Conservation (phyloP, 495 filamentous ascomycete species). For the Trichocladium antarcticum region DNA sequence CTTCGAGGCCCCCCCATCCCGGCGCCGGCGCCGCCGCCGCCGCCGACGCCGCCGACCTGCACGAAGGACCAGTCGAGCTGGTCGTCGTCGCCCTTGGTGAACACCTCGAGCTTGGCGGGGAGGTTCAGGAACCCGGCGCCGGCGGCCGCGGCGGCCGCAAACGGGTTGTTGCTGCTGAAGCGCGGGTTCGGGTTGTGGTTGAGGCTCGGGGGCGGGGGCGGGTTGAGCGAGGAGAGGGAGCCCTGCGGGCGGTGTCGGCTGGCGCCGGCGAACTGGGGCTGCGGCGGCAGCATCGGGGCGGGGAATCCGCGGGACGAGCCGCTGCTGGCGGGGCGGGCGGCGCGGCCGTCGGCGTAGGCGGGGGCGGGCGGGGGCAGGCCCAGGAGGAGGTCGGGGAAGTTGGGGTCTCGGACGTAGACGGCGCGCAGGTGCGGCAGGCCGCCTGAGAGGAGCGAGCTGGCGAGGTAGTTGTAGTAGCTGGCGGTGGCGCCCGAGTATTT, state of each 20-base stretch:
- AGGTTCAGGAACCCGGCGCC: slow-evolving; percentile 28
- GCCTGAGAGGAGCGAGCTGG: slow-evolving; percentile 63
- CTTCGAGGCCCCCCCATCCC: background rate
- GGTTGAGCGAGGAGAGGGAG: slow-evolving; percentile 12
- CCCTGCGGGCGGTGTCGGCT: slow-evolving; percentile 10
- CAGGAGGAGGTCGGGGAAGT: slow-evolving; percentile 61
- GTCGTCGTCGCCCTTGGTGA: slow-evolving; percentile 71
- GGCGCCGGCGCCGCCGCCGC: background rate
- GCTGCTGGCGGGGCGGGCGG: slow-evolving; percentile 31
- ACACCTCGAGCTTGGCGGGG: slow-evolving; percentile 62
- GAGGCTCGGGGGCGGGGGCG: background rate
- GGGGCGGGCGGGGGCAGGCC: slow-evolving; percentile 53
- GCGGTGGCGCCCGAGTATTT: slow-evolving; percentile 49
- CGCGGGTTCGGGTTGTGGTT: slow-evolving; percentile 17
- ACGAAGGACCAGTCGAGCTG: slow-evolving; percentile 73
- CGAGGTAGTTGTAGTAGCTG: slow-evolving; percentile 81
- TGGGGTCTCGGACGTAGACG: slow-evolving; percentile 75
- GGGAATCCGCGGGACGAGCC: slow-evolving; percentile 5
- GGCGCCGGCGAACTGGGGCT: slow-evolving; percentile 5
- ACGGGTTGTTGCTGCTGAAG: slow-evolving; percentile 45
- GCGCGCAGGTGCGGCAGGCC: slow-evolving; percentile 58
- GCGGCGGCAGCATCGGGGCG: background rate
- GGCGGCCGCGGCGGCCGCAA: slow-evolving; percentile 27
- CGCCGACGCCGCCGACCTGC: slow-evolving; percentile 23
- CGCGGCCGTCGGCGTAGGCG: slow-evolving; percentile 34